Conservation (phyloP, 225 moss, liverwort and hornwort genomes). For the Takakia lepidozioides region DNA sequence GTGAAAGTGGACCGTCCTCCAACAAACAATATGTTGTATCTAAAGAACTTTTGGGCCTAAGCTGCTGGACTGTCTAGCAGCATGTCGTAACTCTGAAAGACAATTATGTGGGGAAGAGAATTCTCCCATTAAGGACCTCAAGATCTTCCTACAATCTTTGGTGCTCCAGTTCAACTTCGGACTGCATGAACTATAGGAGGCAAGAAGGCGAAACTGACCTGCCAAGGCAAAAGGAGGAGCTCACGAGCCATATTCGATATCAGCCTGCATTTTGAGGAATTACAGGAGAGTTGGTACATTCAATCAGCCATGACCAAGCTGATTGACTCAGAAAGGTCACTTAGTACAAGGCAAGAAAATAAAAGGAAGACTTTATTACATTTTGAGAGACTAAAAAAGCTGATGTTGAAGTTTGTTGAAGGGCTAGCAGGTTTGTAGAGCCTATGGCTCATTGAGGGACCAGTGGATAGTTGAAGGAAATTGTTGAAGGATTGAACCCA, state of each 20-base stretch:
- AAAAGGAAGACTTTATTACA: too few species aligned
- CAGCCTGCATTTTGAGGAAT: constrained; percentile 7
- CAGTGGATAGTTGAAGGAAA: too few species aligned
- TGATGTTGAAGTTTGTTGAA: too few species aligned
- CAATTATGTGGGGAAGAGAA: too few species aligned
- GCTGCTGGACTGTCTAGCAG: background rate
- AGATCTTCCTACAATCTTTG: too few species aligned
- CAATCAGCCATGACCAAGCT: background rate
- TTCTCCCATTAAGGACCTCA: too few species aligned
- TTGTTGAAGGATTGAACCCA: too few species aligned
- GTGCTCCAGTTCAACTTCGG: too few species aligned
- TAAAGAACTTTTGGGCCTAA: background rate
- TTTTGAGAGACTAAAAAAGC: too few species aligned
- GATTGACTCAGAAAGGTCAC: background rate
- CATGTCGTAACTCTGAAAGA: too few species aligned
- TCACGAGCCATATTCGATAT: constrained; percentile 17
- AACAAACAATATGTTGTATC: background rate
- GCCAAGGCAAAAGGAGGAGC: constrained; percentile 6
- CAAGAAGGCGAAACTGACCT: constrained; percentile 4
- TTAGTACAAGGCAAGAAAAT: background rate
- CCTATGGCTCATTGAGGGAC: too few species aligned
- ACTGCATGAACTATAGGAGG: background rate
- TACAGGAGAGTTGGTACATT: background rate
- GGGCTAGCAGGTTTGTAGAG: too few species aligned
- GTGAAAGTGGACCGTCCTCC: background rate